These are phyloP conservation scores for Amphichorda felina DNA, from an alignment of 2,329 filamentous ascomycete species.

Conservation along the genomic window DNA sequence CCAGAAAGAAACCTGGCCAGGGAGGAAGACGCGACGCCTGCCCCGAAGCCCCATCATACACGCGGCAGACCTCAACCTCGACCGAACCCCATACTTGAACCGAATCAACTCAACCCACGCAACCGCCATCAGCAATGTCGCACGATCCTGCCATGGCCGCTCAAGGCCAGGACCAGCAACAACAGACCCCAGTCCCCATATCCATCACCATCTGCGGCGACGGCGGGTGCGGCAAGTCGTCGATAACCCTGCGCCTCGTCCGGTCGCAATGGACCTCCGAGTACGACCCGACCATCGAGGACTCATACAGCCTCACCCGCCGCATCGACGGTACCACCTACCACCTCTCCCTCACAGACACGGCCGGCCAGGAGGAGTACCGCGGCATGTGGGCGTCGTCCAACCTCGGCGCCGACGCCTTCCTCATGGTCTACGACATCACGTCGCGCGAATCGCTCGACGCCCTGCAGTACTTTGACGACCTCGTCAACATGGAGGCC, in stretches of 20 bases:
- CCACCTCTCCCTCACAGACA: slow-evolving; percentile 70
- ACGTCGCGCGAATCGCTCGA: slow-evolving; percentile 57
- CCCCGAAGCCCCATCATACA: too few relatives aligned
- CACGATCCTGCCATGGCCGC: too few relatives aligned
- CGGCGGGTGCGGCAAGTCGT: slow-evolving; percentile 75
- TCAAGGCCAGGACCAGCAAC: not conserved
- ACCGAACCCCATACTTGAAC: too few relatives aligned
- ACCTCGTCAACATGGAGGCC: slow-evolving; percentile 73
- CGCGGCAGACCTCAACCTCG: too few relatives aligned
- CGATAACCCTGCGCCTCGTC: slow-evolving; percentile 72
- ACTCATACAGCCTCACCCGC: slow-evolving; percentile 76
- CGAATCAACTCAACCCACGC: too few relatives aligned
- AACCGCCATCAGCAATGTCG: too few relatives aligned
- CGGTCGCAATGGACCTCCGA: slow-evolving; percentile 76
- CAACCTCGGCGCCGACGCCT: slow-evolving; percentile 70
- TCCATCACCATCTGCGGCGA: slow-evolving; percentile 79
- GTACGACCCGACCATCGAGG: slow-evolving; percentile 71
- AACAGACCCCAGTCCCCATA: slow-evolving; percentile 37
- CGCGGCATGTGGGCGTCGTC: slow-evolving; percentile 74
- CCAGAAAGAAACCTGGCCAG: too few relatives aligned
- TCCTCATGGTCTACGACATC: slow-evolving; percentile 82
- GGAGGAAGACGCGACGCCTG: not conserved
- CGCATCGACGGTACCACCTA: slow-evolving; percentile 70
- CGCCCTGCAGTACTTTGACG: slow-evolving; percentile 66
- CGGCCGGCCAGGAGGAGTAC: slow-evolving; percentile 84